Evolutionary conservation across 495 filamentous ascomycete species (phyloP), one percentile per base, ranked within the genome.

Genomic region (Diplogelasinospora grovesii): DNA sequence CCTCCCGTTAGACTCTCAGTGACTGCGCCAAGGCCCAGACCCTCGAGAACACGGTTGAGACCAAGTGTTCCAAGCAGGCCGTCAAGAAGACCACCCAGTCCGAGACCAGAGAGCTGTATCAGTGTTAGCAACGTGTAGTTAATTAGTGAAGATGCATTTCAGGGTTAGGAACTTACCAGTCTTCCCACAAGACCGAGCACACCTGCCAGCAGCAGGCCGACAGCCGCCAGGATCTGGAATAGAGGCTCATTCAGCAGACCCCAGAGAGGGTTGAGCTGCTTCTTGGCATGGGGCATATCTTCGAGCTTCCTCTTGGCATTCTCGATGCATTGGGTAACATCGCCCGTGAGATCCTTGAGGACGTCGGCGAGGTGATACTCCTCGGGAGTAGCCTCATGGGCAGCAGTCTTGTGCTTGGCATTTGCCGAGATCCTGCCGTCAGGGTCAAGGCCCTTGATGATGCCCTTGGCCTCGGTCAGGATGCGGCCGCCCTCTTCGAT

Each of bases 231-330:
- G 60, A 95, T 95, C 73, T 95, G 89, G 75, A 88, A 86, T 15
- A 95, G 69, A 11, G 89, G 89, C 68, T 95, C 78, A 25, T 79
- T 81, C 25, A 95, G 67, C 33, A 95, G 63, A 25, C 71, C 82
- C 85, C 88, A 88, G 22, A 95, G 78, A 1, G 89, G 87, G 56
- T 87, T 95, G 36, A 96, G 74, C 63, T 85, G 78, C 72, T 95
- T 94, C 80, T 95, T 92, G 18, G 88, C 89, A 43, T 89, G 81
- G 11, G 89, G 89, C 83, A 95, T 89, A 54, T 85, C 84, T 51
- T 83, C 79, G 40, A 95, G 83, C 65, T 83, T 83, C 60, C 78
- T 82, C 74, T 85, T 87, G 25, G 84, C 86, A 30, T 82, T 78
- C 43, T 95, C 88, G 47, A 96, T 88, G n/a, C 82, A 86, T 52